These are phyloP conservation scores for Solanum chiquidenum DNA, from an alignment of 257 asterid species.

Conservation along the genomic window DNA sequence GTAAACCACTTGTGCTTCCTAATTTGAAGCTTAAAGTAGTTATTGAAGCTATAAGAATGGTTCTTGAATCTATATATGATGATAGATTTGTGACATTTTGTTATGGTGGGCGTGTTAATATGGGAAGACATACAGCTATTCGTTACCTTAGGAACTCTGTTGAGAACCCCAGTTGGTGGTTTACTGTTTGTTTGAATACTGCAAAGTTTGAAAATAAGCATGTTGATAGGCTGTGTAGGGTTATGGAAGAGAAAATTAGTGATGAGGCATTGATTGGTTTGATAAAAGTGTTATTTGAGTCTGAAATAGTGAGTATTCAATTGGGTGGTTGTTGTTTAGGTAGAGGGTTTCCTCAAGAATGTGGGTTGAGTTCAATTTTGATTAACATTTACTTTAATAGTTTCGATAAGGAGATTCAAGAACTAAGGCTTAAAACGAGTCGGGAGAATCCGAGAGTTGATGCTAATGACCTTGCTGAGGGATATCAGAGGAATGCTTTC, in stretches of 20 bases:
- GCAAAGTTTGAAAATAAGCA: constrained; percentile 30
- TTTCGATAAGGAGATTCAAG: constrained; percentile 68
- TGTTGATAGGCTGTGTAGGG: constrained; percentile 45
- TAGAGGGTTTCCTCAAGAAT: constrained; percentile 86
- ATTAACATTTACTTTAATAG: constrained; percentile 52
- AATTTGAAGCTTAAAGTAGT: constrained; percentile 85
- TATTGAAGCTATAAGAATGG: constrained; percentile 75
- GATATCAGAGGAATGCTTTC: constrained; percentile 19
- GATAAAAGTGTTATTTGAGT: constrained; percentile 39
- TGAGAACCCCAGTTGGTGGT: constrained; percentile 90
- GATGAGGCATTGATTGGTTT: constrained; percentile 43
- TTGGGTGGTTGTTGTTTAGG: constrained; percentile 50
- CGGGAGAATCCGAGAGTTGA: constrained; percentile 37
- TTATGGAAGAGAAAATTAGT: constrained; percentile 54
- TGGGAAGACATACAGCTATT: constrained; percentile 89
- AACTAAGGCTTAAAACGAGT: constrained; percentile 32
- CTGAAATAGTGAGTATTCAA: constrained; percentile 24
- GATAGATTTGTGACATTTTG: constrained; percentile 73
- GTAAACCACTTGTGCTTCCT: constrained; percentile 62
- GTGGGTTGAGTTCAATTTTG: constrained; percentile 57
- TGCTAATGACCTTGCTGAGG: constrained; percentile 18
- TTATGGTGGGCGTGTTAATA: constrained; percentile 66
- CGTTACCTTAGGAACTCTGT: constrained; percentile 68
- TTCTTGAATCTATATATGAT: constrained; percentile 70
- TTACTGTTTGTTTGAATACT: constrained; percentile 41